Base-by-base conservation (phyloP, 2,329 filamentous ascomycete genomes). In the Scleromitrula shiraiana region DNA sequence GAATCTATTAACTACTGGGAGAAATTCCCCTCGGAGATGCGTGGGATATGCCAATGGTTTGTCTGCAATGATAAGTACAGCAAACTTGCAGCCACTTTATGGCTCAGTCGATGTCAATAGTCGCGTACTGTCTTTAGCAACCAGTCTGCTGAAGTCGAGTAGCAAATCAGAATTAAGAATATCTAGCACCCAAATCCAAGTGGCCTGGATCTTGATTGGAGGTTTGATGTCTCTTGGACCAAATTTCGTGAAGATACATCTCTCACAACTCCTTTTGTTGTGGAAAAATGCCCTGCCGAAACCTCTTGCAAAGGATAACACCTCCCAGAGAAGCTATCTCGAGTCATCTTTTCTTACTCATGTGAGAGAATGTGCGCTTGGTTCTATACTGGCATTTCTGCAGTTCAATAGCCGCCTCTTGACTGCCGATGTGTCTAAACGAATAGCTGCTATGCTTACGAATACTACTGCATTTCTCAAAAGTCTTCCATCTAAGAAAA, bases 211-310 rank as follows among this genome's bases (percentile, higher is more conserved):
- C 40, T 72, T 98, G 49, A 95, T 98, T 39, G 93, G 94, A 30
- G 93, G 94, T 0, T 71, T 98, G 46, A 97, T 97, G 91, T 89
- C 90, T 0, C 76, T 98, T 1, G 93, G 93, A 0, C 91, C 93
- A 4, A 97, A 95, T 65, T 98, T 98, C 65, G 91, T 97, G 66
- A 98, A 98, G 68, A 97, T 97, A 20, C 93, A 98, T 67, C 76
- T 98, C 7, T 91, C 90, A 2, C 93, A 98, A 62, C 74, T 98
- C 19, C 80, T 98, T 48, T 71, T 98, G 7, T 72, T 98, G 6
- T 98, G 93, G 93, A 95, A 95, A 67, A 98, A 97, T 65, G 91
- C 93, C 0, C 74, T 98, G 9, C 91, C 94, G 0, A 95, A 94
- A 61, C 91, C 94, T 5, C 68, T 97, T n/a, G 83, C 88, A 27